These are phyloP conservation scores for Helotiales sp. DNA, from an alignment of 2,329 filamentous ascomycete species.

Conservation along the genomic window DNA sequence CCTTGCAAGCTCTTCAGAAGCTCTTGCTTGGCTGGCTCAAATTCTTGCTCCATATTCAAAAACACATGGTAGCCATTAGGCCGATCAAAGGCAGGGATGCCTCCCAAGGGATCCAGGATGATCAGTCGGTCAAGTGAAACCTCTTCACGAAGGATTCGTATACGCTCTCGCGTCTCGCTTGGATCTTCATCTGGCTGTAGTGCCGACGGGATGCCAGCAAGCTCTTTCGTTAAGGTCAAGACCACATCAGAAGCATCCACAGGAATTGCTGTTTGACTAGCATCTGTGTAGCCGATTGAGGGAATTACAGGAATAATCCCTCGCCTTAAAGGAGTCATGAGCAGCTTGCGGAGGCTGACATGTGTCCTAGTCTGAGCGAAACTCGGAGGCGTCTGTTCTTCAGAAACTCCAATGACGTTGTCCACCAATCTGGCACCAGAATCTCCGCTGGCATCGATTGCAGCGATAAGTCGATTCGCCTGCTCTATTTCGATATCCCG, in stretches of 20 bases:
- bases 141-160: constrained; percentile 46
- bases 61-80: constrained; percentile 74
- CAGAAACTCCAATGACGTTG: constrained; percentile 39
- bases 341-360: constrained; percentile 49
- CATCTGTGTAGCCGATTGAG: constrained; percentile 57
- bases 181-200: constrained; percentile 42
- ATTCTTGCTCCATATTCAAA: constrained; percentile 93
- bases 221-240: constrained; percentile 73
- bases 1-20: constrained; percentile 39
- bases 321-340: constrained; percentile 65
- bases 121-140: constrained; percentile 82
- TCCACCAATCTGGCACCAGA: constrained; percentile 70
- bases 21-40: constrained; percentile 64
- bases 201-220: constrained; percentile 61
- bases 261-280: constrained; percentile 46
- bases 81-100: constrained; percentile 68
- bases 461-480: constrained; percentile 70
- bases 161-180: constrained; percentile 38
- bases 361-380: constrained; percentile 26
- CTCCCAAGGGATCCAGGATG: constrained; percentile 82
- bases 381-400: constrained; percentile 12
- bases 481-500: constrained; percentile 58
- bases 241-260: constrained; percentile 65
- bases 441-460: constrained; percentile 68
- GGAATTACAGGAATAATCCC: constrained; percentile 72